A percentile compares a stretch with the other conserved stretches of the same genome.
phyloP scores from a whole-genome alignment of 208 protist genomes.

The Trypanosomatidae sp. region DNA sequence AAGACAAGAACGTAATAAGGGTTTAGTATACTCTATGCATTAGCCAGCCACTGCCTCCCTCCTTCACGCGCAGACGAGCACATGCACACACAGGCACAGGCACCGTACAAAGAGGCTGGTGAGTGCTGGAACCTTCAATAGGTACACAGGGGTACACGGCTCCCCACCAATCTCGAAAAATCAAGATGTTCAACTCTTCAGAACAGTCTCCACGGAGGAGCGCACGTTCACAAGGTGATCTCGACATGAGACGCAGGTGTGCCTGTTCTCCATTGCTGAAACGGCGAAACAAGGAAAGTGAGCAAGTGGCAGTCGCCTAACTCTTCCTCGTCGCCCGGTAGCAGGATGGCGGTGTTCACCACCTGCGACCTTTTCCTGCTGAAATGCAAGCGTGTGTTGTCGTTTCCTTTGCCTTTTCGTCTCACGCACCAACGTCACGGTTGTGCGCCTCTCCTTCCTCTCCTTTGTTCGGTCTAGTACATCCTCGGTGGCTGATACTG shows the following conservation, averaged over 20 bases:
- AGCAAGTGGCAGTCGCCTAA: background rate
- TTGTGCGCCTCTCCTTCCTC: background rate
- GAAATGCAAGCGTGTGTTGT: background rate
- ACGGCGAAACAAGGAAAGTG: background rate
- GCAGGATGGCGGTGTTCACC: background rate
- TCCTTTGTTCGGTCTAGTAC: background rate
- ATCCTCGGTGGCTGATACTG: slow-evolving; percentile 27
- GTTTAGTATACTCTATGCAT: slow-evolving; percentile 13
- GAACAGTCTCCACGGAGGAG: background rate
- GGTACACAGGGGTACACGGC: background rate
- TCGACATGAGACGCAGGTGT: background rate
- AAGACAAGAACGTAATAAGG: background rate
- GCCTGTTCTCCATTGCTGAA: background rate
- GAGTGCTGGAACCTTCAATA: background rate
- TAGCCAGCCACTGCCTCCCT: background rate
- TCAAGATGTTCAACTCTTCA: background rate
- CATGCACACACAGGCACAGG: background rate
- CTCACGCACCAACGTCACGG: background rate
- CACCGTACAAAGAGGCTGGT: background rate
- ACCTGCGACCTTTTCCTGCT: background rate
- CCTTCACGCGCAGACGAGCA: background rate
- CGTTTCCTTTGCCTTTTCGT: background rate
- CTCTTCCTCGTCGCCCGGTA: background rate
- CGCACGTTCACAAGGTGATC: background rate
- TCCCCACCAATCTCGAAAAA: background rate